Evolutionary conservation across 1,284 basidiomycete species (phyloP).

Genomic region (Trichosporon ovoides): DNA sequence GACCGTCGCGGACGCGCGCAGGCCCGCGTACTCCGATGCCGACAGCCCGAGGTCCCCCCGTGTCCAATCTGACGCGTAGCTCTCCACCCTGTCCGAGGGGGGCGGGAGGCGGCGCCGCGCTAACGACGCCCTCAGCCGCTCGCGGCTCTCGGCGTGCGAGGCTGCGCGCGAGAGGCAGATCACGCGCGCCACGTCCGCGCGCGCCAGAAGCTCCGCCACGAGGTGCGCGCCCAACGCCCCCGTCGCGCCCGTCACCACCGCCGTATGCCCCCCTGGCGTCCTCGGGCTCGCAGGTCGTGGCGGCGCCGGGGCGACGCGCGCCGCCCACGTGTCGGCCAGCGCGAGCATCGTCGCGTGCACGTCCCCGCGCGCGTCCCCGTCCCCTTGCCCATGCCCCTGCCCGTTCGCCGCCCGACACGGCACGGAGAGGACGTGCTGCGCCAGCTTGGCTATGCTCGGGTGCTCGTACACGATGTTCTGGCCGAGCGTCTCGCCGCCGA

Average conservation of each 20-base stretch:
- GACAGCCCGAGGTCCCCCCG: conserved; percentile 49
- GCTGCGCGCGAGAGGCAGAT: conserved; percentile 6
- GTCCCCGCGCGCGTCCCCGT: background rate
- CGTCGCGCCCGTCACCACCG: conserved; percentile 57
- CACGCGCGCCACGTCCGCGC: background rate
- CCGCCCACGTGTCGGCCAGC: conserved; percentile 51
- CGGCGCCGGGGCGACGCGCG: conserved; percentile 18
- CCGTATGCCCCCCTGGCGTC: background rate
- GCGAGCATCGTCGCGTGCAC: conserved; percentile 40
- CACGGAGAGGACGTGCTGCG: conserved; percentile 35
- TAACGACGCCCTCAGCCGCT: background rate
- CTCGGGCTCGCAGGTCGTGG: background rate
- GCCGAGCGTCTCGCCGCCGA: conserved; percentile 43
- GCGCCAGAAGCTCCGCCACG: conserved; percentile 51
- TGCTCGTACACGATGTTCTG: conserved; percentile 51
- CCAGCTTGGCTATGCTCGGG: conserved; percentile 37
- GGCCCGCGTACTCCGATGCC: conserved; percentile 47
- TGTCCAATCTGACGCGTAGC: conserved; percentile 49
- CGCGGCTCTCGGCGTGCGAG: background rate
- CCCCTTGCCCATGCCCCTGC: background rate
- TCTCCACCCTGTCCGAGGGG: conserved; percentile 38
- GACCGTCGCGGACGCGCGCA: conserved; percentile 7
- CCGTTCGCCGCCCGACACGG: background rate
- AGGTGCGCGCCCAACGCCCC: conserved; percentile 60
- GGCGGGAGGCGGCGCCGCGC: background rate